These are phyloP conservation scores for Apiotrichum akiyoshidainum DNA, from an alignment of 1,284 basidiomycete genomes.

Conservation along the genomic window DNA sequence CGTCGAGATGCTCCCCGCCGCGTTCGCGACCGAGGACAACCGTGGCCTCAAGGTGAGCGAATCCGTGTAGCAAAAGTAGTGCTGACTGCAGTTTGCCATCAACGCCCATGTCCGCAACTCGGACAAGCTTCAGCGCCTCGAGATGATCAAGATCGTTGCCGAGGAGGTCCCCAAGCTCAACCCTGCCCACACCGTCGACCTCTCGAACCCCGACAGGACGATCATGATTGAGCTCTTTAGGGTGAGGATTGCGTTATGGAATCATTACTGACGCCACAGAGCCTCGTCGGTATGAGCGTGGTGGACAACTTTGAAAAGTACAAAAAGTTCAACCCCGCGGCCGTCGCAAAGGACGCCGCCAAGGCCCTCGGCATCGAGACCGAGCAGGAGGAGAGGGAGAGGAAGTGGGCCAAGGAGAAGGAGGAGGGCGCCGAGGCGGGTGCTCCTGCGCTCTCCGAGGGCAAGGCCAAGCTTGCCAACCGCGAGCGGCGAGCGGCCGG, in stretches of 20 bases:
- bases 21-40: constrained; percentile 11
- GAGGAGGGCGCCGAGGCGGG: not conserved
- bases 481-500: constrained; percentile 13
- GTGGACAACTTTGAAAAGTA: constrained; percentile 39
- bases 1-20: constrained; percentile 10
- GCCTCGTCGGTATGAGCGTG: constrained; percentile 34
- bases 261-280: constrained; percentile 22
- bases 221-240: constrained; percentile 41
- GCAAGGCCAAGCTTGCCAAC: constrained; percentile 10
- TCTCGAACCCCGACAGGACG: constrained; percentile 39
- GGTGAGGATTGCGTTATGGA: constrained; percentile 17
- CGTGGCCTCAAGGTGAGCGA: constrained; percentile 14
- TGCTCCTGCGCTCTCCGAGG: not conserved
- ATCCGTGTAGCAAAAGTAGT: not conserved
- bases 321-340: constrained; percentile 36
- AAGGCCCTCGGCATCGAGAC: constrained; percentile 10
- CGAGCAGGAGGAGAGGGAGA: not conserved
- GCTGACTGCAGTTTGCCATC: constrained; percentile 35
- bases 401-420: not conserved
- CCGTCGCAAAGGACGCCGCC: constrained; percentile 21
- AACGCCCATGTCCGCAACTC: constrained; percentile 35
- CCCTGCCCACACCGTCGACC: constrained; percentile 37
- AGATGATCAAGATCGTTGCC: constrained; percentile 43
- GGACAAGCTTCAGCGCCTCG: constrained; percentile 34
- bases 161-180: constrained; percentile 34